Percentiles rank a stretch among this genome's conserved stretches.
These are phyloP conservation scores for Tylopilus intermedius DNA, from an alignment of 768 basidiomycete genomes.

Conservation along the genomic window DNA sequence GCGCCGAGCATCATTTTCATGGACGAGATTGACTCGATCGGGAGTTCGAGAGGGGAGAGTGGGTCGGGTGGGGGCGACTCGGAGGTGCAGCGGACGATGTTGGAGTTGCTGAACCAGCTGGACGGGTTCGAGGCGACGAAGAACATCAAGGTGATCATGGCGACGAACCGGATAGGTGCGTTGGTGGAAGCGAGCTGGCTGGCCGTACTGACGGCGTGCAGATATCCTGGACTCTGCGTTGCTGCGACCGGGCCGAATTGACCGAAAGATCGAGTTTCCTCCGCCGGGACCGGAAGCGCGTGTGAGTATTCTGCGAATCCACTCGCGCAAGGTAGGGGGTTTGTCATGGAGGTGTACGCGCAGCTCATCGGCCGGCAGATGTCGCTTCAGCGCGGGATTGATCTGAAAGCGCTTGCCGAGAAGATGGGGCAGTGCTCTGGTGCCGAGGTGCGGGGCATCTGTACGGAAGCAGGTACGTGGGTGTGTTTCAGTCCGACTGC, in stretches of 20 bases:
- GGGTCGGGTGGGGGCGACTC: slow-evolving; percentile 79
- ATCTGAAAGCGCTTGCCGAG: slow-evolving; percentile 91
- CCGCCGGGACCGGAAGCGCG: slow-evolving; percentile 96
- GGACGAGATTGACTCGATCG: slow-evolving; percentile 99
- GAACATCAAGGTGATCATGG: slow-evolving; percentile 91
- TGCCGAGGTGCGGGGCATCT: slow-evolving; percentile 95
- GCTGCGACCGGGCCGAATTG: slow-evolving; percentile 90
- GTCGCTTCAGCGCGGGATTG: slow-evolving; percentile 96
- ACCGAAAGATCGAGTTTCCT: slow-evolving; percentile 97
- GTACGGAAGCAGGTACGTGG: slow-evolving; percentile 84
- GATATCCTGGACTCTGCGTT: slow-evolving; percentile 95
- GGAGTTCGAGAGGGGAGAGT: slow-evolving; percentile 81
- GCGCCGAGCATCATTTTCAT: slow-evolving; percentile 99
- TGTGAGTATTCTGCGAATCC: slow-evolving; percentile 94
- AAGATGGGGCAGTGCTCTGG: slow-evolving; percentile 99
- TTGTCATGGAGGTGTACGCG: background rate
- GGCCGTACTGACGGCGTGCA: slow-evolving; percentile 24
- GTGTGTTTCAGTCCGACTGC: background rate
- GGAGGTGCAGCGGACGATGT: slow-evolving; percentile 87
- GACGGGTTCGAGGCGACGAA: slow-evolving; percentile 84
- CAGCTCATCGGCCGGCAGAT: slow-evolving; percentile 49
- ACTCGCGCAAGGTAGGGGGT: slow-evolving; percentile 76
- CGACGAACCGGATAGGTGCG: slow-evolving; percentile 90
- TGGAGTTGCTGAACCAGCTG: slow-evolving; percentile 83
- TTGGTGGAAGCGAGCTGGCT: background rate